A percentile compares a stretch with the other conserved stretches of the same genome.
Evolutionary conservation across 495 filamentous ascomycete genomes (phyloP).

Genomic region (Cryomyces minteri): DNA sequence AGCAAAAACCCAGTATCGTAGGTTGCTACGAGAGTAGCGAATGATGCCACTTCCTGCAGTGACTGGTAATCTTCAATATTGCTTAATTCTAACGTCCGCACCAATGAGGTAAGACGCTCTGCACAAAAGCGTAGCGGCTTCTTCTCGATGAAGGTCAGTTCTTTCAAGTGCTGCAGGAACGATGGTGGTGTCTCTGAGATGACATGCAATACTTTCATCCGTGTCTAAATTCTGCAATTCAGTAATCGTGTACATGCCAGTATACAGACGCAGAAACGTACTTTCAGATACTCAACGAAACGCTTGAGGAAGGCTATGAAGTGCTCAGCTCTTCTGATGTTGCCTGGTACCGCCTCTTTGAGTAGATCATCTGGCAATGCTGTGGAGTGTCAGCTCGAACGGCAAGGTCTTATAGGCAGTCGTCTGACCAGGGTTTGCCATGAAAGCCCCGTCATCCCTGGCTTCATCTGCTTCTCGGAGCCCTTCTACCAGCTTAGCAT

Average conservation of each 20-base stretch:
- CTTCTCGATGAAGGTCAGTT: conserved; percentile 92
- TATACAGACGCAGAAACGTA: conserved; percentile 3
- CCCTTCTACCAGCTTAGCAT: conserved; percentile 87
- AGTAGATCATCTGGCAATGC: conserved; percentile 64
- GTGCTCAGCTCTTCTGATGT: conserved; percentile 90
- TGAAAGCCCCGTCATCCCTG: conserved; percentile 85
- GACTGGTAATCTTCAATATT: conserved; percentile 97
- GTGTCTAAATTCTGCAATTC: conserved; percentile 30
- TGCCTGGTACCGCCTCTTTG: conserved; percentile 90
- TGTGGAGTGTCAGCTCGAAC: conserved; percentile 11
- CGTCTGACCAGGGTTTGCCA: conserved; percentile 61
- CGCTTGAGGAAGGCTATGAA: conserved; percentile 89
- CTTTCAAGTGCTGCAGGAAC: conserved; percentile 83
- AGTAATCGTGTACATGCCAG: too few species aligned
- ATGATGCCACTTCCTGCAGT: conserved; percentile 93
- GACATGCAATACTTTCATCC: conserved; percentile 95
- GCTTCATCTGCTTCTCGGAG: conserved; percentile 73
- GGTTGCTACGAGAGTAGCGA: conserved; percentile 92
- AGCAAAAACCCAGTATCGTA: conserved; percentile 96
- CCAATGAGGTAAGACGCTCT: conserved; percentile 84
- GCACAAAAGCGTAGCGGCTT: conserved; percentile 94
- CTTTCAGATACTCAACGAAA: conserved; percentile 94
- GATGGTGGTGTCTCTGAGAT: conserved; percentile 93
- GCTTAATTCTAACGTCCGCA: conserved; percentile 85
- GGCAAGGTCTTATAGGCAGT: conserved; percentile 18